Conservation (phyloP, 2,329 filamentous ascomycete genomes). For the Paraphaeosphaeria sporulosa region DNA sequence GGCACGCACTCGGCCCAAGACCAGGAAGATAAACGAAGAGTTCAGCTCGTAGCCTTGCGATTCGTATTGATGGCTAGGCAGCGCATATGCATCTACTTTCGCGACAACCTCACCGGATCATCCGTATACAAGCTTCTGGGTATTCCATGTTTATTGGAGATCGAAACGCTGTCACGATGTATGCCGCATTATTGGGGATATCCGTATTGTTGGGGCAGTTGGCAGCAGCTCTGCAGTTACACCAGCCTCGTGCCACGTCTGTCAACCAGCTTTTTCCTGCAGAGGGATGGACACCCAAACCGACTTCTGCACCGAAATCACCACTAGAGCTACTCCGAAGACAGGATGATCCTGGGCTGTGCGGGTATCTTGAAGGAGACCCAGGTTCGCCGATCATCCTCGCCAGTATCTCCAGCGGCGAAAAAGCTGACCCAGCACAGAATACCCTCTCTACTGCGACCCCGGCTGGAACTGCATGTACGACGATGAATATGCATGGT, state of each 20-base stretch:
- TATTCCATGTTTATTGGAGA: background rate
- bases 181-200: background rate
- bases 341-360: conserved; percentile 19
- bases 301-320: conserved; percentile 15
- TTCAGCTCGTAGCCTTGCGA: background rate
- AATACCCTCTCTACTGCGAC: conserved; percentile 15
- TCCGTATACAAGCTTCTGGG: background rate
- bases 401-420: background rate
- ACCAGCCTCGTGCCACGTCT: conserved; percentile 20
- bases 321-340: conserved; percentile 17
- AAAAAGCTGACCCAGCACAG: conserved; percentile 4
- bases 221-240: conserved; percentile 10
- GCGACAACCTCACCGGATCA: background rate
- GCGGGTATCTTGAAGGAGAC: conserved; percentile 21
- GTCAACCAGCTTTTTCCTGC: conserved; percentile 6
- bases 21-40: background rate
- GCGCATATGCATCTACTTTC: background rate
- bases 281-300: conserved; percentile 22
- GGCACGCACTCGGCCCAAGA: background rate
- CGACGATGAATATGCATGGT: conserved; percentile 20
- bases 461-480: conserved; percentile 19
- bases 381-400: conserved; percentile 9
- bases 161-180: background rate
- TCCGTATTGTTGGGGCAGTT: background rate
- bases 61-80: background rate